Evolutionary conservation across 495 filamentous ascomycete genomes (phyloP).

Genomic region (Aspergillus mulundensis): DNA sequence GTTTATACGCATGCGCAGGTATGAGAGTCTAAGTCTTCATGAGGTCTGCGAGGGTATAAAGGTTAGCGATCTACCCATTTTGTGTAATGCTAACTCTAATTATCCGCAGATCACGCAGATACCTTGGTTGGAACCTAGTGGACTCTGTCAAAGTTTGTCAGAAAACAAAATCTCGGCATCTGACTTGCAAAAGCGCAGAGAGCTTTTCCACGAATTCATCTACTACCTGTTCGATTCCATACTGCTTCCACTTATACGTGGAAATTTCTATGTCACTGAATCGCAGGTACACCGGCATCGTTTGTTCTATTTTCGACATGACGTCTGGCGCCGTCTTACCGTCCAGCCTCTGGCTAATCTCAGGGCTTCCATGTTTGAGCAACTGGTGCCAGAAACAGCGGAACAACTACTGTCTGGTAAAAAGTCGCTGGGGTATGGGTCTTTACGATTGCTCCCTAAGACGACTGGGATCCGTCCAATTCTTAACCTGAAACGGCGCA

Average conservation of each 20-base stretch:
- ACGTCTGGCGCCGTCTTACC: constrained; percentile 75
- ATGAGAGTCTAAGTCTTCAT: constrained; percentile 76
- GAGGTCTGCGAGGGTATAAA: constrained; percentile 73
- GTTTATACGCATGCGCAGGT: constrained; percentile 74
- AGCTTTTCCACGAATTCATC: constrained; percentile 78
- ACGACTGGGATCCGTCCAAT: constrained; percentile 69
- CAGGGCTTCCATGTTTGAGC: constrained; percentile 74
- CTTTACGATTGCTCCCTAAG: constrained; percentile 80
- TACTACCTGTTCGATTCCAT: constrained; percentile 93
- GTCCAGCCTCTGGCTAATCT: constrained; percentile 67
- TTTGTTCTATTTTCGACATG: constrained; percentile 92
- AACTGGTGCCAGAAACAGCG: constrained; percentile 59
- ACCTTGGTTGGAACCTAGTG: constrained; percentile 62
- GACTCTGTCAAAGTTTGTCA: constrained; percentile 11
- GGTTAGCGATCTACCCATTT: constrained; percentile 37
- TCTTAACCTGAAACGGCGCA: constrained; percentile 71
- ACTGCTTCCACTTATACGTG: constrained; percentile 79
- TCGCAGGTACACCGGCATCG: constrained; percentile 74
- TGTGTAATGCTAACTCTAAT: neutral
- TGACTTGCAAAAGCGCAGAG: constrained; percentile 70
- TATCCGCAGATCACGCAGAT: constrained; percentile 55
- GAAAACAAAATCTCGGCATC: constrained; percentile 58
- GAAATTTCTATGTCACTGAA: constrained; percentile 93
- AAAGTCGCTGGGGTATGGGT: constrained; percentile 67
- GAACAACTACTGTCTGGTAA: constrained; percentile 52